phyloP scores from a whole-genome alignment of 2,329 filamentous ascomycete genomes.

The Rhynchosporium graminicola region DNA sequence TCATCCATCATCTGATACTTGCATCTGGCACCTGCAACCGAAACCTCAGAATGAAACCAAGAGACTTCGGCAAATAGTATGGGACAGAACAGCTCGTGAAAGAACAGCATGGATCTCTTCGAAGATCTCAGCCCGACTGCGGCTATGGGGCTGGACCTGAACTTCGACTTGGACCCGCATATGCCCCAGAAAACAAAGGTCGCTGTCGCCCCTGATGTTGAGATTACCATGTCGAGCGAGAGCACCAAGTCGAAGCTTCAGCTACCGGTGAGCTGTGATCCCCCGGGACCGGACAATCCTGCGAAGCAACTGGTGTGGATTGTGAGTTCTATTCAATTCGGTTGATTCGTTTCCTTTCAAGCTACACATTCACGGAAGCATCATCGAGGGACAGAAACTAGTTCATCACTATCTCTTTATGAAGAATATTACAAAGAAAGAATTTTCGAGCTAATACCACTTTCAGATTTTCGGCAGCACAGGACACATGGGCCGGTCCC shows the following conservation, averaged over 20 bases:
- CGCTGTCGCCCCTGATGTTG: neutral
- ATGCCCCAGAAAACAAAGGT: no score
- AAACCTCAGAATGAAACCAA: constrained; percentile 9
- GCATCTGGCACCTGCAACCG: neutral
- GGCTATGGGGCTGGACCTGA: neutral
- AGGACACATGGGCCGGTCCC: constrained; percentile 92
- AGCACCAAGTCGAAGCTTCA: constrained; percentile 49
- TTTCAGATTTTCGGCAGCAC: constrained; percentile 85
- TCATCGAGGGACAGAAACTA: neutral
- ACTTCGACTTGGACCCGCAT: neutral
- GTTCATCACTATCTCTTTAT: neutral
- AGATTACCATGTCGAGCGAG: constrained; percentile 29
- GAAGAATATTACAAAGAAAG: neutral
- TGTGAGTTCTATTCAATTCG: constrained; percentile 50
- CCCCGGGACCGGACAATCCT: constrained; percentile 70
- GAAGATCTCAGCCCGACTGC: neutral
- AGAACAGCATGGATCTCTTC: constrained; percentile 11
- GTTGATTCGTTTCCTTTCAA: neutral
- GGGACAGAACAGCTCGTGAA: neutral
- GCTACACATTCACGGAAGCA: neutral
- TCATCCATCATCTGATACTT: neutral
- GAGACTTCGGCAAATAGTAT: neutral
- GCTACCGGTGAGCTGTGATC: constrained; percentile 83
- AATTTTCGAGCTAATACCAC: neutral
- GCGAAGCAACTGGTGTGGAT: constrained; percentile 84